These are phyloP conservation scores for Saccharomycopsis hybrid DNA, from an alignment of 1,139 yeast species.

Conservation along the genomic window DNA sequence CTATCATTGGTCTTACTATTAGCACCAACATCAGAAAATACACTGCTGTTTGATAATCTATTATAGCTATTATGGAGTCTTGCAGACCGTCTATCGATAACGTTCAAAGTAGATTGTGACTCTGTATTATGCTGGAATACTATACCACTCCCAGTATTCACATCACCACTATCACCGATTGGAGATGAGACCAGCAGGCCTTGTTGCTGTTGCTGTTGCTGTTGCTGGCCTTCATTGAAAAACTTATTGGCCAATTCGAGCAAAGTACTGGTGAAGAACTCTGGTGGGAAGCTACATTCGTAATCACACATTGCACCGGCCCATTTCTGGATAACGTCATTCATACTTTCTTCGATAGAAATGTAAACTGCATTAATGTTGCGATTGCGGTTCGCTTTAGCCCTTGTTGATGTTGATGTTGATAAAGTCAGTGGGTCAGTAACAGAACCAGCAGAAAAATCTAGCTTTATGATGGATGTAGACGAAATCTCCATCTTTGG, in stretches of 20 bases:
- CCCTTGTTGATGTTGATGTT: neutral
- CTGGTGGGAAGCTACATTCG: constrained; percentile 18
- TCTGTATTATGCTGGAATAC: constrained; percentile 11
- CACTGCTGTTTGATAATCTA: no score
- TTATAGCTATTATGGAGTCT: no score
- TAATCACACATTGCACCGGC: constrained; percentile 20
- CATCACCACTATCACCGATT: neutral
- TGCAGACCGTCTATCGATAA: neutral
- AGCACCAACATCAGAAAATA: no score
- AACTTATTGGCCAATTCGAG: neutral
- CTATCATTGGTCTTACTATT: no score
- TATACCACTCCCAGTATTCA: neutral
- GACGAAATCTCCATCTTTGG: constrained; percentile 19
- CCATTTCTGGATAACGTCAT: constrained; percentile 21
- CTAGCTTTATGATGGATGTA: constrained; percentile 17
- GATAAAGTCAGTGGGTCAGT: neutral
- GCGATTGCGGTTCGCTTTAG: neutral
- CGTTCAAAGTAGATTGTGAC: constrained; percentile 11
- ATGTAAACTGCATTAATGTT: constrained; percentile 11
- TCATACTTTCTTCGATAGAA: constrained; percentile 13
- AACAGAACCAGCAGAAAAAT: constrained; percentile 3
- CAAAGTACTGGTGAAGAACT: constrained; percentile 16
- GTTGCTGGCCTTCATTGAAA: neutral
- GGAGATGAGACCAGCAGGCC: no score
- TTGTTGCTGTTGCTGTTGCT: neutral